These are phyloP conservation scores for Opeltia flavorubescens DNA, from an alignment of 495 filamentous ascomycete species.

Conservation along the genomic window DNA sequence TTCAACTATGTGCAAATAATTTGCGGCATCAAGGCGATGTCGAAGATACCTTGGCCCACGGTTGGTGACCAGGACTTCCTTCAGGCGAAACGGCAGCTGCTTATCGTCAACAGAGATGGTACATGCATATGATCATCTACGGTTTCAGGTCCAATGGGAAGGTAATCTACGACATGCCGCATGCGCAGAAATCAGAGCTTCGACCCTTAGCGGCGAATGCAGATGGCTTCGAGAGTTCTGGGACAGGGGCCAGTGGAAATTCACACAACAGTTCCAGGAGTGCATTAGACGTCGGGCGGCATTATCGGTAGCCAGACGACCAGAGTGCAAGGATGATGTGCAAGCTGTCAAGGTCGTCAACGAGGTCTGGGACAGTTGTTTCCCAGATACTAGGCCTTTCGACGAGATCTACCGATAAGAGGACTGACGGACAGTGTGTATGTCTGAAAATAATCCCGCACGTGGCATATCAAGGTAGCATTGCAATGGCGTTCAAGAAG, in stretches of 20 bases:
- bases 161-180: constrained; percentile 76
- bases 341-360: constrained; percentile 82
- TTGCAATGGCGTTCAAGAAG: background rate
- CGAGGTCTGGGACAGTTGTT: constrained; percentile 96
- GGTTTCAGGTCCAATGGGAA: constrained; percentile 75
- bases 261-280: constrained; percentile 85
- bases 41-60: constrained; percentile 86
- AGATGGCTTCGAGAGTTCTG: constrained; percentile 81
- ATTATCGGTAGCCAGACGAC: constrained; percentile 57
- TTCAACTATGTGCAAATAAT: constrained; percentile 81
- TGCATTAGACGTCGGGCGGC: constrained; percentile 75
- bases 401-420: constrained; percentile 92
- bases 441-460: too few species aligned
- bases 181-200: constrained; percentile 94
- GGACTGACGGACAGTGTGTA: too few species aligned
- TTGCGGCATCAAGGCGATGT: constrained; percentile 57
- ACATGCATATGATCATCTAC: constrained; percentile 85
- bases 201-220: constrained; percentile 85
- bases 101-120: constrained; percentile 55
- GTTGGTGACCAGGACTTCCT: background rate
- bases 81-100: background rate
- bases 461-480: constrained; percentile 4
- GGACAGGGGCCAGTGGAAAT: constrained; percentile 63
- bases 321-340: constrained; percentile 69
- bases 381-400: constrained; percentile 84